Conservation (phyloP, 2,329 filamentous ascomycete genomes). For the Claviceps citrina region DNA sequence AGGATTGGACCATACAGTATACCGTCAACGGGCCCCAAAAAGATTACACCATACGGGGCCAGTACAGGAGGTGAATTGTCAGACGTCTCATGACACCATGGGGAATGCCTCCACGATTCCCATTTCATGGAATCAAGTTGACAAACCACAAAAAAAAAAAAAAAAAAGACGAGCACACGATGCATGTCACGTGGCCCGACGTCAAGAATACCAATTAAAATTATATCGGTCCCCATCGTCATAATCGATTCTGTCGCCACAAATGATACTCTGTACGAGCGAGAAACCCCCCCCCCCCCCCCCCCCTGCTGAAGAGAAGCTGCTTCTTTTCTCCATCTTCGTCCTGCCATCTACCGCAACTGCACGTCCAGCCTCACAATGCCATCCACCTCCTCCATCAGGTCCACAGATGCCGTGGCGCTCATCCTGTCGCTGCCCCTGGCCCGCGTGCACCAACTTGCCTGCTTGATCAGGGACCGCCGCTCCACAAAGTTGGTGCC, state of each 20-base stretch:
- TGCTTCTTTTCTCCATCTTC: too few species aligned
- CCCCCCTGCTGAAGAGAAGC: too few species aligned
- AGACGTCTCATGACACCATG: background rate
- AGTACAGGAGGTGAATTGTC: constrained; percentile 27
- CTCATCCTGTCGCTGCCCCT: constrained; percentile 8
- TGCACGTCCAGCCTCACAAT: constrained; percentile 25
- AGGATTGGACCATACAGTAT: constrained; percentile 45
- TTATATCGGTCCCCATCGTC: too few species aligned
- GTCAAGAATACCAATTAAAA: too few species aligned
- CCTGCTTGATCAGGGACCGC: constrained; percentile 4
- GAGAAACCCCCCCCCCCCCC: too few species aligned
- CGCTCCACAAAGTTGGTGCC: constrained; percentile 5
- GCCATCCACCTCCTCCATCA: constrained; percentile 21
- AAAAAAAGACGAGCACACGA: too few species aligned
- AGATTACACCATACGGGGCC: constrained; percentile 48
- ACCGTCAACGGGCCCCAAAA: constrained; percentile 57
- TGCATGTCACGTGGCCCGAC: too few species aligned
- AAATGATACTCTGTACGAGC: too few species aligned
- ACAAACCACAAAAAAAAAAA: too few species aligned
- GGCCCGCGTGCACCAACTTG: constrained; percentile 4
- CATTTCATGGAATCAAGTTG: too few species aligned
- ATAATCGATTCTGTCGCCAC: too few species aligned
- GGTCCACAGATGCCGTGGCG: constrained; percentile 14
- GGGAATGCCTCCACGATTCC: background rate
- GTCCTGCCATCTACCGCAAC: constrained; percentile 9